Evolutionary conservation across 805 yeast genomes (phyloP).

Genomic region (Debaryomyces castellii): DNA sequence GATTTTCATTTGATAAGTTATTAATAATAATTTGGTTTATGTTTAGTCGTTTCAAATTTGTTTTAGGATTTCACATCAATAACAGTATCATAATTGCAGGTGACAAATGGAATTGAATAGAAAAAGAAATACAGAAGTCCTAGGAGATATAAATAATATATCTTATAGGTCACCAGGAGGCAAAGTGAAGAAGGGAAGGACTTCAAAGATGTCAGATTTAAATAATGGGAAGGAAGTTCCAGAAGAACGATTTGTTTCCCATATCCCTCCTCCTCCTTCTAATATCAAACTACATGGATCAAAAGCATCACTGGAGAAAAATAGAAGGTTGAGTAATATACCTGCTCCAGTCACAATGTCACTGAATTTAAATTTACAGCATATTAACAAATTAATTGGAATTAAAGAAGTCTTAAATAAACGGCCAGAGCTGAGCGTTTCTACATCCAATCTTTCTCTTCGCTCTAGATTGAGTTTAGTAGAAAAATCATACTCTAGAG

Average conservation of each 20-base stretch:
- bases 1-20: not conserved
- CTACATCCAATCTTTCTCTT: not conserved
- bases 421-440: not conserved
- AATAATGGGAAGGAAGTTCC: not conserved
- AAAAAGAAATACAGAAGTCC: conserved; percentile 6
- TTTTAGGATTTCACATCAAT: not conserved
- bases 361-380: conserved; percentile 11
- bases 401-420: conserved; percentile 7
- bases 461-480: conserved; percentile 7
- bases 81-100: not conserved
- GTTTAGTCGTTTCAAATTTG: not conserved
- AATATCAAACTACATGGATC: not conserved
- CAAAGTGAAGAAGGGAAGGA: not conserved
- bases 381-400: conserved; percentile 15
- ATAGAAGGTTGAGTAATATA: conserved; percentile 3
- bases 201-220: too few species aligned
- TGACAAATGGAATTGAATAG: not conserved
- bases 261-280: conserved; percentile 8
- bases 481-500: conserved; percentile 8
- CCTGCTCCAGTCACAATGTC: conserved; percentile 5
- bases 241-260: conserved; percentile 1
- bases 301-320: conserved; percentile 3
- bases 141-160: conserved; percentile 14
- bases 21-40: too few species aligned
- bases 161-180: not conserved